Conservation (phyloP, 805 yeast genomes). For the Pichia exigua region DNA sequence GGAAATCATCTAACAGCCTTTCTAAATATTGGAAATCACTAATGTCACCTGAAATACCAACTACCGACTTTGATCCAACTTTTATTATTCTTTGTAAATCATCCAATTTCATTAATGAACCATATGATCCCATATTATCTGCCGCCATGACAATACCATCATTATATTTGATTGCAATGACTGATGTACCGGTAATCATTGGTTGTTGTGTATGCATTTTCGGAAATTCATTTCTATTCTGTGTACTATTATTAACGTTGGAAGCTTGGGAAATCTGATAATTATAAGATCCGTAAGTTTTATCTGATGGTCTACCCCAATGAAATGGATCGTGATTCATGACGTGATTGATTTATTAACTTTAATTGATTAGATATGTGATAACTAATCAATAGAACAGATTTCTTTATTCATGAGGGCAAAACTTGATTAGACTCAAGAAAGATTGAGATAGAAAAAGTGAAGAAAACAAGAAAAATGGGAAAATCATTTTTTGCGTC, state of each 20-base stretch:
- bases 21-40: constrained; percentile 86
- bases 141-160: constrained; percentile 94
- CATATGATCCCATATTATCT: constrained; percentile 88
- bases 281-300: constrained; percentile 76
- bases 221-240: constrained; percentile 42
- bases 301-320: constrained; percentile 94
- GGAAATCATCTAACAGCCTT: constrained; percentile 68
- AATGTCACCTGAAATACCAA: constrained; percentile 91
- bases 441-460: background rate
- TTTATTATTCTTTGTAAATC: constrained; percentile 77
- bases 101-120: constrained; percentile 81
- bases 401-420: background rate
- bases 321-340: constrained; percentile 94
- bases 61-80: constrained; percentile 81
- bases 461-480: background rate
- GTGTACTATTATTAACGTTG: constrained; percentile 17
- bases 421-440: background rate
- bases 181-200: constrained; percentile 93
- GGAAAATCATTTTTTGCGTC: background rate
- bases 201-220: constrained; percentile 88
- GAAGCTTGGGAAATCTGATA: constrained; percentile 60
- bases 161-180: constrained; percentile 80
- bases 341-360: background rate
- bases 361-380: background rate
- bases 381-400: background rate